Evolutionary conservation across 192 early-diverging fungal species (phyloP).

Genomic region (Piromyces sp.): DNA sequence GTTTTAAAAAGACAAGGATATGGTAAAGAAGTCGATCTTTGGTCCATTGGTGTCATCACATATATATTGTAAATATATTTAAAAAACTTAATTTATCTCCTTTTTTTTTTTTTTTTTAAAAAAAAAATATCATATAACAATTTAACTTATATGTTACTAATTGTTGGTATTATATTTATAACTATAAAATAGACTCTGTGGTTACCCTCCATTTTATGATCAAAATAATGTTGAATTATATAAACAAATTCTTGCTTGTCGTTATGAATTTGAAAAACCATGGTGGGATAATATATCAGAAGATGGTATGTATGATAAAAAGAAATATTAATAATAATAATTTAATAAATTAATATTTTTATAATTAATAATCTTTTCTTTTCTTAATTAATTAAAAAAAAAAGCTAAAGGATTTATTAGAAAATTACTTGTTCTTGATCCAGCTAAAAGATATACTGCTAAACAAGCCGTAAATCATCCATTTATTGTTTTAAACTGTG

Average conservation of each 20-base stretch:
- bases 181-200: slow-evolving; percentile 35
- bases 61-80: slow-evolving; percentile 56
- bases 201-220: slow-evolving; percentile 54
- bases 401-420: slow-evolving; percentile 55
- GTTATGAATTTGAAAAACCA: slow-evolving; percentile 2
- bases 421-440: slow-evolving; percentile 43
- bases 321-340: too few relatives aligned
- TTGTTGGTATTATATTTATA: background rate
- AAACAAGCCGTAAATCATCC: slow-evolving; percentile 54
- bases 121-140: too few relatives aligned
- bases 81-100: too few relatives aligned
- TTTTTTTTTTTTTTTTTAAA: too few relatives aligned
- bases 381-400: too few relatives aligned
- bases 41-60: slow-evolving; percentile 83
- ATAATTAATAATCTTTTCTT: too few relatives aligned
- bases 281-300: slow-evolving; percentile 2
- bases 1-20: slow-evolving; percentile 66
- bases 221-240: slow-evolving; percentile 4
- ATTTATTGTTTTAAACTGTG: slow-evolving; percentile 8
- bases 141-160: too few relatives aligned
- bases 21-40: slow-evolving; percentile 82
- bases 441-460: slow-evolving; percentile 48
- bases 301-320: background rate
- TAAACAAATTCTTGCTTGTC: slow-evolving; percentile 2
- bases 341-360: background rate